Evolutionary conservation across 73 alveolate species (phyloP).

Genomic region (Stentor roeselii): DNA sequence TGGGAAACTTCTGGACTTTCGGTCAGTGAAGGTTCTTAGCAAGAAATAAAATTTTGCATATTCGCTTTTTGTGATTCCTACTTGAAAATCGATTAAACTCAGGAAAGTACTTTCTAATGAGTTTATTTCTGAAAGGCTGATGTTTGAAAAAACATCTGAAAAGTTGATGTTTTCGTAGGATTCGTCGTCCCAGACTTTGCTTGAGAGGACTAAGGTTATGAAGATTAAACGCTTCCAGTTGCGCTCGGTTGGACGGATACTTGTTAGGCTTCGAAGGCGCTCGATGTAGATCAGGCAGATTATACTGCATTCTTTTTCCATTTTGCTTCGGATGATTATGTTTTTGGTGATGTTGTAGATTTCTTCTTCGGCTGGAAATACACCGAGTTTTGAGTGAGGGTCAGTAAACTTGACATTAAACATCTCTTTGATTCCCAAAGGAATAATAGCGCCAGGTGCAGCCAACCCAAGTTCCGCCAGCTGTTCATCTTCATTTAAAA

Average conservation of each 20-base stretch:
- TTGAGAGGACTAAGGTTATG: slow-evolving; percentile 78
- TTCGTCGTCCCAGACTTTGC: slow-evolving; percentile 97
- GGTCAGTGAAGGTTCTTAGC: slow-evolving; percentile 74
- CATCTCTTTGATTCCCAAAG: not conserved
- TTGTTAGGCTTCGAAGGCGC: slow-evolving; percentile 67
- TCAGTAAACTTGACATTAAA: slow-evolving; percentile 8
- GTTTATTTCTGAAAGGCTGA: slow-evolving; percentile 81
- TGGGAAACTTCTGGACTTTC: slow-evolving; percentile 46
- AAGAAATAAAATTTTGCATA: slow-evolving; percentile 92
- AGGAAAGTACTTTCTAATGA: slow-evolving; percentile 87
- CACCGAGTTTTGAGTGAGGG: not conserved
- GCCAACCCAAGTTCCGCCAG: not conserved
- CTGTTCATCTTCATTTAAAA: not conserved
- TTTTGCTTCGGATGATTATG: slow-evolving; percentile 83
- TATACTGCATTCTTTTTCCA: slow-evolving; percentile 95
- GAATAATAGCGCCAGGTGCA: not conserved
- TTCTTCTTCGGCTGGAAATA: slow-evolving; percentile 41
- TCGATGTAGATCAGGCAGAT: slow-evolving; percentile 91
- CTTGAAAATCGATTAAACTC: slow-evolving; percentile 78
- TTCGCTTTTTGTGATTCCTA: slow-evolving; percentile 80
- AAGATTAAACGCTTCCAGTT: slow-evolving; percentile 92
- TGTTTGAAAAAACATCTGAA: slow-evolving; percentile 90
- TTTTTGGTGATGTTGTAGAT: slow-evolving; percentile 90
- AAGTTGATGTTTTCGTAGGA: slow-evolving; percentile 94
- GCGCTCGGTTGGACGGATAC: slow-evolving; percentile 78